phyloP scores from a whole-genome alignment of 768 basidiomycete species.

The Royoungia palumana region DNA sequence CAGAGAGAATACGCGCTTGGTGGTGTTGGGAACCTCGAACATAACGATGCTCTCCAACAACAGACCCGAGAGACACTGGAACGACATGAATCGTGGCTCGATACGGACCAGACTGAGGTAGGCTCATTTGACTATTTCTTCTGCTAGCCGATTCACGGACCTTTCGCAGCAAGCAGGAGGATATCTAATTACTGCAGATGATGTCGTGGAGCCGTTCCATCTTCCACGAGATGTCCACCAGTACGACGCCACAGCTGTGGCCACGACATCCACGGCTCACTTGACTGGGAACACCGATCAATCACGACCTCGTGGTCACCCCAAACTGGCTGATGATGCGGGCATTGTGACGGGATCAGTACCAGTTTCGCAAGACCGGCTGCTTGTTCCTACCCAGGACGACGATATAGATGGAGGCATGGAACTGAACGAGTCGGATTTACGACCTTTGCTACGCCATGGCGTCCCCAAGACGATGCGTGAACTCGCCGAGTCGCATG shows the following conservation, averaged over 20 bases:
- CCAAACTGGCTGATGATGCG: neutral
- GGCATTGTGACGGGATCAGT: neutral
- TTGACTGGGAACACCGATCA: neutral
- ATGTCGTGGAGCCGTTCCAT: slow-evolving; percentile 68
- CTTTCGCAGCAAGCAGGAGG: slow-evolving; percentile 41
- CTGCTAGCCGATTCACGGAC: slow-evolving; percentile 18
- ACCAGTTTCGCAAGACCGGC: slow-evolving; percentile 8
- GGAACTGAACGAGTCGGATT: slow-evolving; percentile 18
- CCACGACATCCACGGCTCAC: slow-evolving; percentile 2
- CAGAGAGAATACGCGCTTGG: slow-evolving; percentile 66
- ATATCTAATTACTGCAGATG: slow-evolving; percentile 67
- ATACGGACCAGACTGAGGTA: slow-evolving; percentile 23
- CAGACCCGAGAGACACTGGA: slow-evolving; percentile 8
- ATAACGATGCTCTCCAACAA: neutral
- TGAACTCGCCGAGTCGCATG: slow-evolving; percentile 50
- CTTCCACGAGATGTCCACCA: slow-evolving; percentile 53
- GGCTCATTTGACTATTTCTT: slow-evolving; percentile 1
- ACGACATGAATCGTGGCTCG: slow-evolving; percentile 17
- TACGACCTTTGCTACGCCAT: slow-evolving; percentile 6
- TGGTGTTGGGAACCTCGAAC: neutral
- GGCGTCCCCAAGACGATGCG: slow-evolving; percentile 58
- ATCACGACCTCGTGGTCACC: neutral
- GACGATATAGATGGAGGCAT: slow-evolving; percentile 1
- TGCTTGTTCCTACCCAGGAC: slow-evolving; percentile 7
- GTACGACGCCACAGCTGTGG: slow-evolving; percentile 10